Evolutionary conservation across 257 asterid species (phyloP).

Genomic region (Osmanthus fragrans): DNA sequence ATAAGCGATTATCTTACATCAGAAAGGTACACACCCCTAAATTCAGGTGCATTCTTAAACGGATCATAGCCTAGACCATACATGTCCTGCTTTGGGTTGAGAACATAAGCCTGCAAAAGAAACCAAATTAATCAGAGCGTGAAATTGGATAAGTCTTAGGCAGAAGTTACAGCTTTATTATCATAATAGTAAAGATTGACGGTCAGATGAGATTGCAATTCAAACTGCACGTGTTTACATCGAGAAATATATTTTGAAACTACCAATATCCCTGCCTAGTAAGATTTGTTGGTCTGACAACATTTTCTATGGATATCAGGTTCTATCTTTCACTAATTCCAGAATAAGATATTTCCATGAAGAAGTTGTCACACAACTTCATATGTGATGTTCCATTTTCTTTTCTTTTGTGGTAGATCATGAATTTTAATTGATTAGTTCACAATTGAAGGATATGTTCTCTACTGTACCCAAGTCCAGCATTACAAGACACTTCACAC

Average conservation of each 20-base stretch:
- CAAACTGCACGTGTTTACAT: background rate
- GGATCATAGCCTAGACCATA: constrained; percentile 96
- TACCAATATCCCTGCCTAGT: constrained; percentile 6
- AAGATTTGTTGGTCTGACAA: background rate
- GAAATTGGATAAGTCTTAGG: constrained; percentile 15
- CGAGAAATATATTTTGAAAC: background rate
- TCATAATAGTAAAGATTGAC: background rate
- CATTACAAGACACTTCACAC: background rate
- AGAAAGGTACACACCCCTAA: constrained; percentile 69
- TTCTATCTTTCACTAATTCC: background rate
- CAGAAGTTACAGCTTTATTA: constrained; percentile 10
- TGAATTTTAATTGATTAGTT: background rate
- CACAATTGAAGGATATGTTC: background rate
- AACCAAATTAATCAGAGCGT: background rate
- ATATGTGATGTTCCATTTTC: background rate
- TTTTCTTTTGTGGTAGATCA: background rate
- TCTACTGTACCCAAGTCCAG: background rate
- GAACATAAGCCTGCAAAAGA: constrained; percentile 59
- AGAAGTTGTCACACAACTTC: background rate
- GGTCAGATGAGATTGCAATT: background rate
- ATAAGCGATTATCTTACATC: constrained; percentile 21
- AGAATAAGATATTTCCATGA: background rate
- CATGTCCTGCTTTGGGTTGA: constrained; percentile 86
- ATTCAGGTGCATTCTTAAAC: constrained; percentile 95
- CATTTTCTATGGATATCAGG: background rate